A percentile compares a stretch with the other conserved stretches of the same genome.
Evolutionary conservation across 768 basidiomycete species (phyloP).

Genomic region (Hygrocybe punicea): DNA sequence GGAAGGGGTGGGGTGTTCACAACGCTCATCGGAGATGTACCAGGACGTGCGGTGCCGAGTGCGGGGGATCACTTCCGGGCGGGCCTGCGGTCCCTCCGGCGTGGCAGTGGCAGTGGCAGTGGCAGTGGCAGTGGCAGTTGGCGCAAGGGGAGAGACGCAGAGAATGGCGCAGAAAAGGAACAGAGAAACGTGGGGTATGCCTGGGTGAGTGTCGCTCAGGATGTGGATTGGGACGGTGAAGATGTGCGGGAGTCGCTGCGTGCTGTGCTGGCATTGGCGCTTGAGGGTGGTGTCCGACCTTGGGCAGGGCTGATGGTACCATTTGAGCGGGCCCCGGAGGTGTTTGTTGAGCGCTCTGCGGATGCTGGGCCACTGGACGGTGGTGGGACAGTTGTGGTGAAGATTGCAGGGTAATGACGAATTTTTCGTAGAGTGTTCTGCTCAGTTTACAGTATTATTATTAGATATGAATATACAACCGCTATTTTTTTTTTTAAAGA

Average conservation of each 20-base stretch:
- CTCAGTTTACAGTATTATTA: too few species aligned
- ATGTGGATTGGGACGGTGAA: conserved; percentile 80
- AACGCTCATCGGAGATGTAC: conserved; percentile 72
- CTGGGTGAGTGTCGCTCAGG: conserved; percentile 78
- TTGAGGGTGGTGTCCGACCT: conserved; percentile 43
- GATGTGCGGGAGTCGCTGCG: conserved; percentile 56
- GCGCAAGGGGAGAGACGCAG: conserved; percentile 6
- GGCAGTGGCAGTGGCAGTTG: conserved; percentile 8
- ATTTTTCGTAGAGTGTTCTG: too few species aligned
- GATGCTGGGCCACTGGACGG: conserved; percentile 34
- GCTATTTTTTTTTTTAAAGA: too few species aligned
- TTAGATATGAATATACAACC: too few species aligned
- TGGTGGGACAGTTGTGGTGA: conserved; percentile 46
- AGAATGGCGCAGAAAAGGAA: conserved; percentile 16
- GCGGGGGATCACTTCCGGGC: conserved; percentile 71
- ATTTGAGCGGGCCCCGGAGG: conserved; percentile 53
- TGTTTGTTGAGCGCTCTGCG: conserved; percentile 38
- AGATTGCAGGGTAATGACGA: conserved; percentile 33
- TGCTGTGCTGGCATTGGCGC: conserved; percentile 40
- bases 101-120: conserved; percentile 21
- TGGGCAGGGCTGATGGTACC: conserved; percentile 47
- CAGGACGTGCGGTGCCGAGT: conserved; percentile 61
- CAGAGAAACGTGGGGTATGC: conserved; percentile 62
- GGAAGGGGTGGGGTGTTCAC: conserved; percentile 51
- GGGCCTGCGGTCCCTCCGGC: conserved; percentile 60